Evolutionary conservation across 2,329 filamentous ascomycete species (phyloP), one percentile per base, ranked within the genome.

Genomic region (Penicillium sp.): DNA sequence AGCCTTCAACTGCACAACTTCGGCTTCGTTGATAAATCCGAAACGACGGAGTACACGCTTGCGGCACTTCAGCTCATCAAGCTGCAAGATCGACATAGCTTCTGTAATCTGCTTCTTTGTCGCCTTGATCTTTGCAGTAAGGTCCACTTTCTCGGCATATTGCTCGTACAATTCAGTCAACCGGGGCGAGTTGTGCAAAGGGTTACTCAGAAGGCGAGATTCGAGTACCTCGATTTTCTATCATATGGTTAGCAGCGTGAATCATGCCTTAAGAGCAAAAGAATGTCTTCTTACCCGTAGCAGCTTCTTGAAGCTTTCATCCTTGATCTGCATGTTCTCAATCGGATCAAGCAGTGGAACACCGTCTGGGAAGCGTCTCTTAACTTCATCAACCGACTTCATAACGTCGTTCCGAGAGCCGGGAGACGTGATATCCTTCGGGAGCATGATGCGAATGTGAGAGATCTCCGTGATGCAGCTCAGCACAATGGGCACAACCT

Each of bases 221-320:
- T 99, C 94, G 2, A 99, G 84, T 11, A 97, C 90, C 76, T 99
- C 94, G 59, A 99, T 97, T 84, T 97, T 97, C 75, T 92, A 79
- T 55, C 44, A n/a, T 18, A 31, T 16, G 7, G 57, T 72, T 63
- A 70, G 62, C 52, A 55, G 3, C 32, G 16, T 49, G 47, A 34
- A 34, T 26, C 18, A 43, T 29, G 20, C 10, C 2, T 13, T n/a
- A 11, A 13, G 16, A 45, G 44, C 2, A 35, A 31, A 7, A 29
- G 3, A n/a, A 48, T 37, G 5, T 14, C 6, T 16, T 68, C 79
- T 66, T 76, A 83, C 82, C 66, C 85, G 77, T 13, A 97, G 83
- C 4, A 97, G 84, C 72, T 92, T 91, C 80, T 95, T 97, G 79
- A 99, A 97, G 0, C 86, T 87, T 1, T 96, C 92, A 67, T 97